Conservation (phyloP, 2,329 filamentous ascomycete genomes). For the Fusarium humuli region DNA sequence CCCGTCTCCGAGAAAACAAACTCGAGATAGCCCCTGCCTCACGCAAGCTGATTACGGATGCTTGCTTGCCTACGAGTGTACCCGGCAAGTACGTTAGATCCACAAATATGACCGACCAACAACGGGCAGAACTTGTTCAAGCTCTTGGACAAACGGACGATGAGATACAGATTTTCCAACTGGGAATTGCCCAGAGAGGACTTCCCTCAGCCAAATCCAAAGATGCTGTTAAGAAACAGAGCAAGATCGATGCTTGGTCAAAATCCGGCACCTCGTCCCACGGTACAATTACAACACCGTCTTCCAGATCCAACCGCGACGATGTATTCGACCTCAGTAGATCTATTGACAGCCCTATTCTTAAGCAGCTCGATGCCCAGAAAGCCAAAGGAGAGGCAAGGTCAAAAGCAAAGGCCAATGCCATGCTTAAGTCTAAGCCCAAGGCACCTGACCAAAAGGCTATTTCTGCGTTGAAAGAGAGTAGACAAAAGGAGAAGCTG, state of each 20-base stretch:
- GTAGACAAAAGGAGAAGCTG: conserved; percentile 79
- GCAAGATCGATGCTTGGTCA: conserved; percentile 71
- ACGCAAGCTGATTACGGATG: conserved; percentile 72
- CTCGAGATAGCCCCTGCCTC: conserved; percentile 75
- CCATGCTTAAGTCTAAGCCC: conserved; percentile 47
- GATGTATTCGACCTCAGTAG: conserved; percentile 60
- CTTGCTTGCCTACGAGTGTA: conserved; percentile 68
- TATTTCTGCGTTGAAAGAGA: conserved; percentile 70
- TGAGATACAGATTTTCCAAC: conserved; percentile 61
- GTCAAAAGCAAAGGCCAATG: conserved; percentile 48
- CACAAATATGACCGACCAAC: conserved; percentile 83
- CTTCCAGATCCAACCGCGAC: conserved; percentile 57
- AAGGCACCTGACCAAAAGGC: conserved; percentile 53
- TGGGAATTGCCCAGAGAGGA: conserved; percentile 49
- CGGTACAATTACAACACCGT: conserved; percentile 35
- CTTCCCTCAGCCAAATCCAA: conserved; percentile 38
- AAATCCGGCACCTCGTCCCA: conserved; percentile 57
- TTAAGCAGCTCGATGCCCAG: conserved; percentile 60
- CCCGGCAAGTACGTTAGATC: conserved; percentile 69
- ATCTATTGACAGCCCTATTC: conserved; percentile 60
- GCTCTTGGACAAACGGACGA: conserved; percentile 71
- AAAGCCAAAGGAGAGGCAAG: conserved; percentile 48
- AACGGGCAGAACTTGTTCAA: conserved; percentile 84
- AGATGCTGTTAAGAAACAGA: conserved; percentile 65
- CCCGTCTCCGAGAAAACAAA: conserved; percentile 80